Percentiles rank a stretch among this genome's conserved stretches.
These are phyloP conservation scores for Pichia cactophila DNA, from an alignment of 1,139 yeast species.

Conservation along the genomic window DNA sequence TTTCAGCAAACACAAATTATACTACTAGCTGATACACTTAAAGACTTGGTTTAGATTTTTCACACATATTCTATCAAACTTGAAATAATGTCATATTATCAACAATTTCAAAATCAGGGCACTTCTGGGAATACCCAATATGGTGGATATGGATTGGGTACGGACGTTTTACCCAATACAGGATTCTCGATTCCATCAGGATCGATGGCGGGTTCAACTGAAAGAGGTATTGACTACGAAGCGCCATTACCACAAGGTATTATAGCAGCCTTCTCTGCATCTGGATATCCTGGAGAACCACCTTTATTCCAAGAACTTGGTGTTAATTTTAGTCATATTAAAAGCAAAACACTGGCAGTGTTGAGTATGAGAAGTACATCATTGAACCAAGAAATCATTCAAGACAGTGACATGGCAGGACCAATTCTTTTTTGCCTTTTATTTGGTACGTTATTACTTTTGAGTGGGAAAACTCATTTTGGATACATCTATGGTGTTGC, in stretches of 20 bases:
- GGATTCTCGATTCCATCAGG: slow-evolving; percentile 23
- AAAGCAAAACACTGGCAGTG: slow-evolving; percentile 78
- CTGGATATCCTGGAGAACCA: slow-evolving; percentile 92
- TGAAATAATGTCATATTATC: slow-evolving; percentile 26
- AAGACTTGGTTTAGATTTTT: no score
- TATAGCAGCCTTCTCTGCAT: slow-evolving; percentile 86
- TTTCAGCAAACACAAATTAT: no score
- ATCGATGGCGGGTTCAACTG: slow-evolving; percentile 23
- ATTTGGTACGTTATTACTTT: slow-evolving; percentile 75
- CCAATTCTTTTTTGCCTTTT: slow-evolving; percentile 83
- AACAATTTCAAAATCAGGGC: slow-evolving; percentile 18
- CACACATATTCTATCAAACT: no score
- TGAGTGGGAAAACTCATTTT: slow-evolving; percentile 90
- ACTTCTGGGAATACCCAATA: slow-evolving; percentile 8
- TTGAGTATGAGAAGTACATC: slow-evolving; percentile 36
- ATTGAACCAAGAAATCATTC: slow-evolving; percentile 54
- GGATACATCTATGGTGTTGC: slow-evolving; percentile 98
- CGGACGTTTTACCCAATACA: not conserved
- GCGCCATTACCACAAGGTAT: slow-evolving; percentile 58
- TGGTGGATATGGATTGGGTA: slow-evolving; percentile 1
- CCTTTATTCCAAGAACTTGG: slow-evolving; percentile 90
- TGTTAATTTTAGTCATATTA: slow-evolving; percentile 82
- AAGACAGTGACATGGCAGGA: slow-evolving; percentile 92
- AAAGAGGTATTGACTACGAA: slow-evolving; percentile 31
- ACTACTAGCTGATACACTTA: no score